Evolutionary conservation across 148 eudicot species (phyloP).

Genomic region (Cornus suecica): DNA sequence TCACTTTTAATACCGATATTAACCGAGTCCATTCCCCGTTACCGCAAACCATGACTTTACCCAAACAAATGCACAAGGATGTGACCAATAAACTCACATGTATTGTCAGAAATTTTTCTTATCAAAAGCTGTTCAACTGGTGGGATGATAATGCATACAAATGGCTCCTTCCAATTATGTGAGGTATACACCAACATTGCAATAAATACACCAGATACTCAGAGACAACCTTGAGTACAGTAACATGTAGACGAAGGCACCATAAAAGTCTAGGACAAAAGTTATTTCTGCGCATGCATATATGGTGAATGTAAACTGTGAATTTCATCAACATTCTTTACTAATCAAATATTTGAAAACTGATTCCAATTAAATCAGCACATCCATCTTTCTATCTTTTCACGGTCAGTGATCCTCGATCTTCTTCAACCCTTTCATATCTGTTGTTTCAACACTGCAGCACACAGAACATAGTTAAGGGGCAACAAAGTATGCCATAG

Average conservation of each 20-base stretch:
- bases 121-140: too few relatives aligned
- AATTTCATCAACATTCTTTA: background rate
- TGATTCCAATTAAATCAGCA: background rate
- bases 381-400: background rate
- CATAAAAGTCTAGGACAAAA: background rate
- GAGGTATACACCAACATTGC: background rate
- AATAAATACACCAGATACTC: background rate
- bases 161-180: too few relatives aligned
- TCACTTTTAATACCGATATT: too few relatives aligned
- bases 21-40: too few relatives aligned
- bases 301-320: background rate
- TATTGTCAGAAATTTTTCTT: too few relatives aligned
- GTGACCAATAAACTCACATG: too few relatives aligned
- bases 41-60: too few relatives aligned
- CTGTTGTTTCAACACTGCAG: conserved; percentile 72
- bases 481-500: background rate
- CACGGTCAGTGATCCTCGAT: conserved; percentile 39
- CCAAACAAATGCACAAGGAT: too few relatives aligned
- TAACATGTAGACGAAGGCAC: background rate
- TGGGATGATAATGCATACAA: too few relatives aligned
- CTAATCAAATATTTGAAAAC: background rate
- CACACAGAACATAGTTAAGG: background rate
- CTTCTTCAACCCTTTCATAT: conserved; percentile 75
- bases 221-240: background rate
- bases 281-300: background rate